Evolutionary conservation across 305 asterid genomes (phyloP), one percentile per base, ranked within the genome.

Genomic region (Fraxinus dipetala): DNA sequence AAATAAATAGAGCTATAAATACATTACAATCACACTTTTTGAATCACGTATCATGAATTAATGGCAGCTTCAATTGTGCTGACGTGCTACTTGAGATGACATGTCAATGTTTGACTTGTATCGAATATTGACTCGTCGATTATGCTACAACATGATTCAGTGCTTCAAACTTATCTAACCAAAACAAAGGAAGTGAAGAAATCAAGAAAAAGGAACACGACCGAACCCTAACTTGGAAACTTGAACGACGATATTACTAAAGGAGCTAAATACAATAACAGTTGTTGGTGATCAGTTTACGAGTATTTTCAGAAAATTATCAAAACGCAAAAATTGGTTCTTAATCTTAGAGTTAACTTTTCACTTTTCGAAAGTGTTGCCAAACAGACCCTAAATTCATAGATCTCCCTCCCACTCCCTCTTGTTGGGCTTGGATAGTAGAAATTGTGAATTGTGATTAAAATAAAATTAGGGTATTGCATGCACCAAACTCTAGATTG

Each of bases 401-500:
- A 43, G n/a, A 43, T 43, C 54, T 43, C 54, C n/a, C 54, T 43
- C 54, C n/a, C 51, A 9, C n/a, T 43, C 5, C 54, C 51, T 40
- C 16, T 43, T 43, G n/a, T 43, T 3, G 54, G 54, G 54, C 54
- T 43, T 43, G n/a, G 54, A 2, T 43, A 0, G 54, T 43, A 43
- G 54, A 43, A 43, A 43, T 43, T 43, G 54, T 43, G 54, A 11
- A 43, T 43, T 43, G 54, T 11, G 54, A 43, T 43, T 43, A 43
- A 43, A 43, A 43, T 43, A 43, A 11, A 43, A 43, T 43, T 43
- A 43, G 54, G n/a, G 54, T 43, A 43, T 43, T 43, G 16, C 54
- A 43, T 43, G 98, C 99, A n/a, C 13, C 48, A 8, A 40, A 40
- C 14, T 40, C 48, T 40, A 40, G 14, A 40, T 40, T 40, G 48